Evolutionary conservation across 768 basidiomycete genomes (phyloP).

Genomic region (Rhodocollybia butyracea): DNA sequence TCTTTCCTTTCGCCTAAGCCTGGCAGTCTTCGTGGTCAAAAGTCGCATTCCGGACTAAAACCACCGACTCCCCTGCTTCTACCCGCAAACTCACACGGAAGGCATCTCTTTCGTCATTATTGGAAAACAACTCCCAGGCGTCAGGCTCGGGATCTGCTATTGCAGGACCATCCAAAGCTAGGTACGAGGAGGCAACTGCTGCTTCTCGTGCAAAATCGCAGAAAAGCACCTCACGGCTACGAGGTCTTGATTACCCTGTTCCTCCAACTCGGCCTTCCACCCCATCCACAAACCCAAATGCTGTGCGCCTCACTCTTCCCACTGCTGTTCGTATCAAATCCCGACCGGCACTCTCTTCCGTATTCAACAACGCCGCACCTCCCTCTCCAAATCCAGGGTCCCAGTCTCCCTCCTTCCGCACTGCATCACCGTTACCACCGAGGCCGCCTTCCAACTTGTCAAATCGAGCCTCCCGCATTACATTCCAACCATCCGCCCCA

Average conservation of each 20-base stretch:
- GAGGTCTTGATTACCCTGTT: constrained; percentile 56
- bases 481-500: constrained; percentile 41
- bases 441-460: constrained; percentile 60
- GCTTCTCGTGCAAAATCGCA: constrained; percentile 77
- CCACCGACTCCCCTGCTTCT: constrained; percentile 67
- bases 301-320: constrained; percentile 84
- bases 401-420: constrained; percentile 37
- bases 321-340: constrained; percentile 74
- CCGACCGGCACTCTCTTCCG: constrained; percentile 70
- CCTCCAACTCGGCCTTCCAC: constrained; percentile 80
- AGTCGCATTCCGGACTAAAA: constrained; percentile 80
- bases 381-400: constrained; percentile 28
- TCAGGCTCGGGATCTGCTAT: constrained; percentile 47
- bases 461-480: constrained; percentile 31
- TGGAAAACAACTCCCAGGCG: constrained; percentile 60
- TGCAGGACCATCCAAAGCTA: constrained; percentile 36
- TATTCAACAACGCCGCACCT: constrained; percentile 53
- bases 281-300: constrained; percentile 73
- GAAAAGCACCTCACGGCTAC: constrained; percentile 58
- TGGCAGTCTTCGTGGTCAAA: constrained; percentile 76
- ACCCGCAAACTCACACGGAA: constrained; percentile 67
- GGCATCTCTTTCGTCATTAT: constrained; percentile 73
- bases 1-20: constrained; percentile 68
- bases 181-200: constrained; percentile 78
- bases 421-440: constrained; percentile 56